Evolutionary conservation across 352 stramenopile genomes (phyloP), one percentile per base, ranked within the genome.

Genomic region (Thalassiosira livingstoniorum): DNA sequence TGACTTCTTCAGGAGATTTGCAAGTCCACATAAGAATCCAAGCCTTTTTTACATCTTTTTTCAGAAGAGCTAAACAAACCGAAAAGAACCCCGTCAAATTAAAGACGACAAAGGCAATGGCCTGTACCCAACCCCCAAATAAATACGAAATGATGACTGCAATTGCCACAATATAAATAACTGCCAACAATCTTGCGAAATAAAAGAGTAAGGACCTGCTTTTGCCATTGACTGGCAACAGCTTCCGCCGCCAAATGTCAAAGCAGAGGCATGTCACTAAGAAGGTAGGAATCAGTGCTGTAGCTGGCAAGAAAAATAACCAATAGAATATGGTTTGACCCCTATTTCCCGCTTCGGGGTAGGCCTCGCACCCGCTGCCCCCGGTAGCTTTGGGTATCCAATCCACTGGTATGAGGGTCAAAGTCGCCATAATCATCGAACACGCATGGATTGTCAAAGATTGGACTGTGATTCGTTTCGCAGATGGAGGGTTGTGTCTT

Each of bases 271-370:
- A 1, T 3, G 75, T 82, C 0, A 77, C 57, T 25, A 53, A 60
- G 18, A 72, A 18, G 3, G 65, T 77, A 61, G 75, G 75, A 35
- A 82, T 66, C 13, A 82, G 43, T 37, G 75, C 43, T 35, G 75
- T 82, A 27, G 71, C 21, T 31, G 75, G 75, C 75, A 82, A 60
- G 43, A 73, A 82, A 68, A 82, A 76, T 54, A n/a, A 29, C 75
- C 75, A 82, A 62, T 77, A 76, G 53, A 82, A 82, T 18, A 82
- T 72, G n/a, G 39, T 21, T 54, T 82, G 75, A 13, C 43, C 42
- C 27, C 18, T 58, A 68, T 82, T 75, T 13, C 35, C 75, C 13
- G 60, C 3, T 34, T 62, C 54, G 4, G 75, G 75, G 72, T 65
- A 82, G 4, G 75, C 64, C 43, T 82, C 75, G 54, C 75, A 82